Percentiles rank a stretch among this genome's conserved stretches.
Conservation (phyloP, 2,329 filamentous ascomycete genomes). For the Beauveria scarabaeidicola region DNA sequence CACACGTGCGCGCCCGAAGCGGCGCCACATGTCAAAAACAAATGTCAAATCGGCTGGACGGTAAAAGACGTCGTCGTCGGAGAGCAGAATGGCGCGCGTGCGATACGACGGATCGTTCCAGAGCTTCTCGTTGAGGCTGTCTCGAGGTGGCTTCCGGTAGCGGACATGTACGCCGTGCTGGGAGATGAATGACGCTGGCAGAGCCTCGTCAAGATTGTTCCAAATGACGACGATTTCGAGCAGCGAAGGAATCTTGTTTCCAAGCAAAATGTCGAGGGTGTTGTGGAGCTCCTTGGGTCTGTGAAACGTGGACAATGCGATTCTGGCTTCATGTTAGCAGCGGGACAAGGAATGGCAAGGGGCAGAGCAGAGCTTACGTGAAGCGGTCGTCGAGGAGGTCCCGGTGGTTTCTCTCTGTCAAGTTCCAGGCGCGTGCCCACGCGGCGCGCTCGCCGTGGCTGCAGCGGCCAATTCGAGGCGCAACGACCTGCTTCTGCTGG, state of each 20-base stretch:
- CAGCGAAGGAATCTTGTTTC: constrained; percentile 26
- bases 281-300: constrained; percentile 27
- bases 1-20: constrained; percentile 27
- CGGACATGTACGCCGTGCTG: constrained; percentile 24
- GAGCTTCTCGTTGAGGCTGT: constrained; percentile 31
- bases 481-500: not conserved
- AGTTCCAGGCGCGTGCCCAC: not conserved
- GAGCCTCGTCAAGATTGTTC: constrained; percentile 26
- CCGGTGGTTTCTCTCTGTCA: not conserved
- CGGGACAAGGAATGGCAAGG: not conserved
- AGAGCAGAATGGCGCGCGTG: constrained; percentile 31
- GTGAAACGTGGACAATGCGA: constrained; percentile 28
- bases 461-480: not conserved
- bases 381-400: not conserved
- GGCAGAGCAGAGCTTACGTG: not conserved
- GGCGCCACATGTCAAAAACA: constrained; percentile 32
- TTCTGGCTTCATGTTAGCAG: constrained; percentile 18
- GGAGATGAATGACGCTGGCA: constrained; percentile 23
- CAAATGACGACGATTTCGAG: constrained; percentile 30
- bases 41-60: constrained; percentile 30
- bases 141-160: constrained; percentile 23
- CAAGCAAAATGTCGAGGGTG: constrained; percentile 22
- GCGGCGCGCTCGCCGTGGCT: not conserved
- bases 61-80: constrained; percentile 33
- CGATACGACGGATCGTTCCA: constrained; percentile 27